Base-by-base conservation (phyloP, 1,139 yeast genomes). In the Candida sanyaensis region DNA sequence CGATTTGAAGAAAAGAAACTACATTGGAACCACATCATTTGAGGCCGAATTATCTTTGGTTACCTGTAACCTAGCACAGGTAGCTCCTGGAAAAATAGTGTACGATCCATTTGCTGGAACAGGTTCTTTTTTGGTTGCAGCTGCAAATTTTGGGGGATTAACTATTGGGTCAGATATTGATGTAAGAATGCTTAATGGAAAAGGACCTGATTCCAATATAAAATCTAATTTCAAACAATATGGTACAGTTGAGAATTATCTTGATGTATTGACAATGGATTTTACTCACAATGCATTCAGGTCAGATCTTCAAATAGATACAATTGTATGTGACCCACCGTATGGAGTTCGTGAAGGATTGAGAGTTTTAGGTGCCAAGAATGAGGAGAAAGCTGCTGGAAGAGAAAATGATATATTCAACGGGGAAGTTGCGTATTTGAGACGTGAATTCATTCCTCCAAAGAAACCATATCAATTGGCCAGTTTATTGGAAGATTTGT, bases 51-150 rank as follows among this genome's bases (percentile, higher is more conserved):
- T 86, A 53, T 84, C 97, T 0, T 67, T 92, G 43, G 86, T 91
- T 12, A 84, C 96, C 13, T 88, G 96, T 62, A 93, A 93, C 61
- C 78, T 93, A 47, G 96, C 90, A 0, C 92, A 88, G 54, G 89
- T 86, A 9, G 73, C 68, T 30, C 73, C 77, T 0, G 88, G 86
- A 0, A 80, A 84, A 47, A 63, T 91, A 5, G 81, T 88, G 58
- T 93, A 90, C 62, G 99, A 93, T 66, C 99, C 99, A 11, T 93
- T 93, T 69, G 89, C 89, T 2, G 99, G 99, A 0, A 93, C 99
- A 0, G 99, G 99, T 0, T 90, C 97, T 21, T 93, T 93, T 60
- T 71, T 93, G 43, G 88, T 91, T 1, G 92, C 97, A 1, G 96
- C 93, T 9, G 91, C 95, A 0, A 81, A 86, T 55, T 90, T 81